Evolutionary conservation across 129 eudicot genomes (phyloP).

Genomic region (Saposhnikovia divaricata): DNA sequence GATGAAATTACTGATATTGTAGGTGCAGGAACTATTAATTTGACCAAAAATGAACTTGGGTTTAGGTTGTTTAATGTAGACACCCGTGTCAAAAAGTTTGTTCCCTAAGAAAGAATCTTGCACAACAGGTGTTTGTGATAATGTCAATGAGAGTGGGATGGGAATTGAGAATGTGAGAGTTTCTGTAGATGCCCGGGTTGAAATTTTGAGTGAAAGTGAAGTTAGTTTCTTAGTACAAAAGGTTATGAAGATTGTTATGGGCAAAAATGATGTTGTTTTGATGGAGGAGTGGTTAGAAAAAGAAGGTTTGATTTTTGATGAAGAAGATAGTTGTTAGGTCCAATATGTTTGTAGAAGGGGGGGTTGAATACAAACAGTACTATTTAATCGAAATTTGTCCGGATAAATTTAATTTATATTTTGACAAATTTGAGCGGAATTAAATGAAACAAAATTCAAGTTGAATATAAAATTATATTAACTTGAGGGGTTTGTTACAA

Average conservation of each 20-base stretch:
- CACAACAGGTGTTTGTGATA: constrained; percentile 57
- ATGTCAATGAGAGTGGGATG: constrained; percentile 21
- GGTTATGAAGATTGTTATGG: constrained; percentile 52
- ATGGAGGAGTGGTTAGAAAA: constrained; percentile 56
- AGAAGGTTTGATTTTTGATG: constrained; percentile 26
- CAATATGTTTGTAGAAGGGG: too few species aligned
- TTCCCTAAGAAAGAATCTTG: constrained; percentile 7
- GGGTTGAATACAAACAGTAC: too few species aligned
- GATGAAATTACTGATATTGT: constrained; percentile 55
- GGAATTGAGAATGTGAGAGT: constrained; percentile 2
- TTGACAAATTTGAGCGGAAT: too few species aligned
- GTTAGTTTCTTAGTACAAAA: constrained; percentile 44
- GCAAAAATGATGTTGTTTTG: constrained; percentile 17
- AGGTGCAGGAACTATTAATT: constrained; percentile 33
- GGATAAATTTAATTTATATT: too few species aligned
- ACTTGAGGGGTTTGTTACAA: too few species aligned
- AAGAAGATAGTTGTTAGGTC: too few species aligned
- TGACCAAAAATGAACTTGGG: constrained; percentile 14
- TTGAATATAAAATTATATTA: too few species aligned
- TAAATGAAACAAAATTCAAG: too few species aligned
- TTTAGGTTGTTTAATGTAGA: constrained; percentile 7
- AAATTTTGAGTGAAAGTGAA: constrained; percentile 27
- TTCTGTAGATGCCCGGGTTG: constrained; percentile 18
- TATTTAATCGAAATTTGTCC: too few species aligned
- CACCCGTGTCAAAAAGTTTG: not conserved